phyloP scores from a whole-genome alignment of 805 yeast genomes.

The Blastobotrys peoriensis region DNA sequence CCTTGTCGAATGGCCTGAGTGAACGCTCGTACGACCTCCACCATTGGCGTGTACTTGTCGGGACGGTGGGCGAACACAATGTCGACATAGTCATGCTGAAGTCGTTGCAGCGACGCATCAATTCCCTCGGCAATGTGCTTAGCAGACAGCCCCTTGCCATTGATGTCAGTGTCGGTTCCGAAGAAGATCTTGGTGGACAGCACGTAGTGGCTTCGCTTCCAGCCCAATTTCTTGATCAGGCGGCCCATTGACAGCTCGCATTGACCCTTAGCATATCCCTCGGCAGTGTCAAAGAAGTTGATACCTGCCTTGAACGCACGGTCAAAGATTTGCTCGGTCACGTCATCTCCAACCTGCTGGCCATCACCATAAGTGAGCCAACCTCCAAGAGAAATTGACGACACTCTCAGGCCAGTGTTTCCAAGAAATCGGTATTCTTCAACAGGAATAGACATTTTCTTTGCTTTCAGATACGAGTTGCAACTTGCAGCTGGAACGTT shows the following conservation, averaged over 20 bases:
- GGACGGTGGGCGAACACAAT: conserved; percentile 31
- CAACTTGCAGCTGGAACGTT: no score
- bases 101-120: conserved; percentile 25
- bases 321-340: conserved; percentile 25
- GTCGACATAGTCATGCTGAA: conserved; percentile 30
- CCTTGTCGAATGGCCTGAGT: conserved; percentile 29
- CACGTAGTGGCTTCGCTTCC: conserved; percentile 29
- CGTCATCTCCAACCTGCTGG: conserved; percentile 21
- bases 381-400: conserved; percentile 30
- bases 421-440: conserved; percentile 29
- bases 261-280: conserved; percentile 25
- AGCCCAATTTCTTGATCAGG: conserved; percentile 26
- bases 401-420: conserved; percentile 28
- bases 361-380: conserved; percentile 29
- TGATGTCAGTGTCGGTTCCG: conserved; percentile 24
- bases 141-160: conserved; percentile 27
- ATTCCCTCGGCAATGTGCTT: conserved; percentile 31
- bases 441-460: conserved; percentile 6
- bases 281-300: conserved; percentile 32
- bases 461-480: no score
- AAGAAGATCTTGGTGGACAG: conserved; percentile 30
- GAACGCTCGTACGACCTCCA: conserved; percentile 30
- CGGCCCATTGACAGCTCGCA: conserved; percentile 28
- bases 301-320: conserved; percentile 29
- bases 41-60: conserved; percentile 27